These are phyloP conservation scores for Thymus mandschuricus DNA, from an alignment of 257 asterid species.

Conservation along the genomic window DNA sequence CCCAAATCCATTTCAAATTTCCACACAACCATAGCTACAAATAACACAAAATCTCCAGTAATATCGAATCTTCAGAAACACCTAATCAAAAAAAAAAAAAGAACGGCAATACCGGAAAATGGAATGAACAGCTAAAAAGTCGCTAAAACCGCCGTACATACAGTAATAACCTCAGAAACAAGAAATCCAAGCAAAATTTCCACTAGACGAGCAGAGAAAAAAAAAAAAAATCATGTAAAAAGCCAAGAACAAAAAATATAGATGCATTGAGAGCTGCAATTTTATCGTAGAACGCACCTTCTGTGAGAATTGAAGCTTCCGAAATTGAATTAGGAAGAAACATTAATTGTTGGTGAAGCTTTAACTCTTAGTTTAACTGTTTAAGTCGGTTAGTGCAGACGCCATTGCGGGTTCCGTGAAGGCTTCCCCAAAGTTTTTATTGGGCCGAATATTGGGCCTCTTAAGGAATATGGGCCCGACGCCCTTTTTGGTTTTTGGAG, in stretches of 20 bases:
- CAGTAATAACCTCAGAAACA: conserved; percentile 13
- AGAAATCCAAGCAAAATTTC: background rate
- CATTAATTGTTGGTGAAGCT: background rate
- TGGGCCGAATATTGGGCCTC: background rate
- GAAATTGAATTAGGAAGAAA: conserved; percentile 9
- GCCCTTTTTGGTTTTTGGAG: no score
- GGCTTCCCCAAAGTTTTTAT: no score
- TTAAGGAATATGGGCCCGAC: no score
- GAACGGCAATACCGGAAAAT: background rate
- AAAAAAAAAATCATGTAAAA: background rate
- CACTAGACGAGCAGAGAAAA: background rate
- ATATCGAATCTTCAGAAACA: background rate
- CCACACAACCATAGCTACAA: background rate
- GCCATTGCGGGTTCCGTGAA: conserved; percentile 24
- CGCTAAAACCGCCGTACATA: background rate
- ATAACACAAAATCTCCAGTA: background rate
- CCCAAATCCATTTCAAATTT: background rate
- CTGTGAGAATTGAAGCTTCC: conserved; percentile 7
- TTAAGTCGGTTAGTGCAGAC: no score
- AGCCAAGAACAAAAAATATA: no score
- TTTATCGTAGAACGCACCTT: no score
- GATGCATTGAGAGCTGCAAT: background rate
- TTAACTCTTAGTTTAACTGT: no score
- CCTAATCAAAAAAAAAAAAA: background rate
- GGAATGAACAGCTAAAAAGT: conserved; percentile 5